Base-by-base conservation (phyloP, 192 early-diverging fungal species). In the Chytriomyces sp. region DNA sequence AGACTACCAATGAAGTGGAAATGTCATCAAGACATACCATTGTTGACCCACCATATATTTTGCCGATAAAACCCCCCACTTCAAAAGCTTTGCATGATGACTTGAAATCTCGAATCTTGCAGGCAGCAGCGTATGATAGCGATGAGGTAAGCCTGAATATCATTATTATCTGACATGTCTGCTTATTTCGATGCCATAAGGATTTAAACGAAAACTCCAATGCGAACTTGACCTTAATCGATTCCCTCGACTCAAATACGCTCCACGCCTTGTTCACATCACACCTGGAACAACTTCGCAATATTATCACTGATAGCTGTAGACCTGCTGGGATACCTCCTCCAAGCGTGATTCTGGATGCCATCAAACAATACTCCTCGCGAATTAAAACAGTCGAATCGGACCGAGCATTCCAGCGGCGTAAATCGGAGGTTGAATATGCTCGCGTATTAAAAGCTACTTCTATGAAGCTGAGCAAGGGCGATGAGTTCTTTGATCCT, bases 351-450 rank as follows among this genome's bases (percentile, higher is more conserved):
- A 8, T 44, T 22, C 33, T 60, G 17, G 26, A n/a, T 17, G 19
- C 10, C 14, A 26, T 71, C 22, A 37, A 39, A 30, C 10, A 39
- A 32, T 44, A 38, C 38, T 66, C 64, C 4, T 28, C 36, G 32
- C 2, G 37, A 37, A 41, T 66, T 5, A 62, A 59, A 54, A n/a
- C 25, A 7, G 12, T 56, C 19, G 63, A 57, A 32, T 22, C 19
- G 5, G 22, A 22, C 30, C n/a, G 54, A 10, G 36, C 17, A 38
- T 58, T 53, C 28, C 37, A 58, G 31, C 34, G 32, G 41, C 39
- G 73, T 22, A 56, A 64, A 28, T 44, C 73, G 5, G 73, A 74
- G 49, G 73, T 74, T 26, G 64, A 53, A 26, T 74, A 74, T 58
- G 53, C 73, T 7, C 65, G 32, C 17, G 36, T 74, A 1, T 7